phyloP scores from a whole-genome alignment of 768 basidiomycete species.

The Holtermanniella nyarrowii region DNA sequence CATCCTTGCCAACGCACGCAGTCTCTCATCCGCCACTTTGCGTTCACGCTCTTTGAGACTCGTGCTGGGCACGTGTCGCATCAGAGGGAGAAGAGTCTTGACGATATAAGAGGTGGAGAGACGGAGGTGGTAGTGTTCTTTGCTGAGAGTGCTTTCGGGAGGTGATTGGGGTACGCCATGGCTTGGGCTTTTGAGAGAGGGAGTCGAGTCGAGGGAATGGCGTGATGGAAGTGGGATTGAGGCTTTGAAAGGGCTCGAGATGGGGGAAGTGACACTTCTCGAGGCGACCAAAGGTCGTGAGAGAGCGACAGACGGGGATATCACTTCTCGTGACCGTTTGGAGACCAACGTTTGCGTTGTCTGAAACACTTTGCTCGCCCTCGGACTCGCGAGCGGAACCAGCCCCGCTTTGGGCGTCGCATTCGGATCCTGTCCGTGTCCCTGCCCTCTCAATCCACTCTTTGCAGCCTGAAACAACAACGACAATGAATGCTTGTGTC shows the following conservation, averaged over 20 bases:
- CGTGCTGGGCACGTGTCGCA: conserved; percentile 15
- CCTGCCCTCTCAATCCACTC: neutral
- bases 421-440: neutral
- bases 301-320: neutral
- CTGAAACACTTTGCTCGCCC: neutral
- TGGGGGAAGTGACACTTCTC: neutral
- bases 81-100: conserved; percentile 21
- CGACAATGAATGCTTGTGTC: conserved; percentile 8
- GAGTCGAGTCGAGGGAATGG: neutral
- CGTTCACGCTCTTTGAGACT: conserved; percentile 2
- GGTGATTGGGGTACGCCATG: neutral
- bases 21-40: conserved; percentile 51
- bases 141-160: conserved; percentile 9
- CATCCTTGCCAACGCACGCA: conserved; percentile 53
- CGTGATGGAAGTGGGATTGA: neutral
- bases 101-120: conserved; percentile 27
- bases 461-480: conserved; percentile 3
- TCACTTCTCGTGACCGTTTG: neutral
- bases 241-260: neutral
- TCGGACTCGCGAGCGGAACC: neutral
- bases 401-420: neutral
- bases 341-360: neutral
- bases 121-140: conserved; percentile 28
- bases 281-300: conserved; percentile 5
- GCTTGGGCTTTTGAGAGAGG: neutral